Conservation (phyloP, 139 green algal genomes). For the Dunaliella primolecta region DNA sequence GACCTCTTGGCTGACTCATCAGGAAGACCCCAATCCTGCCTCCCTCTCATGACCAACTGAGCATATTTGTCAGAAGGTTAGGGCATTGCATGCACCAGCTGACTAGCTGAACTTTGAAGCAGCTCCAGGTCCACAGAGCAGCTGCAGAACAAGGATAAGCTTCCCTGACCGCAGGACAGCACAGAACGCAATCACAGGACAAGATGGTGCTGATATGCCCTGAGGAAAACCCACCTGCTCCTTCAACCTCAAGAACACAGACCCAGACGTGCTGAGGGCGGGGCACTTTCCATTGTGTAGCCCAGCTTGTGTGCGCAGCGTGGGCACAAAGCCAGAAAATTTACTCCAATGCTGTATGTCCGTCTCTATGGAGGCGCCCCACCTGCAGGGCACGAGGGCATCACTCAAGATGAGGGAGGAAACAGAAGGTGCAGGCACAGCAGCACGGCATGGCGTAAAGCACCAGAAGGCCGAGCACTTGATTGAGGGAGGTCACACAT, state of each 20-base stretch:
- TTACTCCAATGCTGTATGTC: neutral
- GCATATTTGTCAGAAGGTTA: no score
- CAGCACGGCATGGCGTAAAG: no score
- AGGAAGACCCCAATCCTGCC: no score
- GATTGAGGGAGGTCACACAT: no score
- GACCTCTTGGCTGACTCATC: no score
- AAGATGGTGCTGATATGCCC: no score
- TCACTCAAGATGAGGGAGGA: neutral
- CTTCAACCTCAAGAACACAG: slow-evolving; percentile 6
- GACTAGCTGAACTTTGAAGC: neutral
- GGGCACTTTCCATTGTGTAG: neutral
- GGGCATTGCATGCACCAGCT: no score
- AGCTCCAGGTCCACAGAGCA: neutral
- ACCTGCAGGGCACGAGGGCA: neutral
- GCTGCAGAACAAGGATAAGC: neutral
- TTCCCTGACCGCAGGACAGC: no score
- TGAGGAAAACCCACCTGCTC: slow-evolving; percentile 4
- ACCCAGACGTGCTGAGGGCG: neutral
- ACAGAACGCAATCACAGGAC: no score
- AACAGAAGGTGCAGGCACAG: neutral
- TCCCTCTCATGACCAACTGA: no score
- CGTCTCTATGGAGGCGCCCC: neutral
- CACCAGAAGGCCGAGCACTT: no score
- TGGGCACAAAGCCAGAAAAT: neutral
- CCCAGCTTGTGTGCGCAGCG: neutral